Percentiles rank a stretch among this genome's conserved stretches.
phyloP scores from a whole-genome alignment of 805 yeast genomes.

The Yarrowia keelungensis region DNA sequence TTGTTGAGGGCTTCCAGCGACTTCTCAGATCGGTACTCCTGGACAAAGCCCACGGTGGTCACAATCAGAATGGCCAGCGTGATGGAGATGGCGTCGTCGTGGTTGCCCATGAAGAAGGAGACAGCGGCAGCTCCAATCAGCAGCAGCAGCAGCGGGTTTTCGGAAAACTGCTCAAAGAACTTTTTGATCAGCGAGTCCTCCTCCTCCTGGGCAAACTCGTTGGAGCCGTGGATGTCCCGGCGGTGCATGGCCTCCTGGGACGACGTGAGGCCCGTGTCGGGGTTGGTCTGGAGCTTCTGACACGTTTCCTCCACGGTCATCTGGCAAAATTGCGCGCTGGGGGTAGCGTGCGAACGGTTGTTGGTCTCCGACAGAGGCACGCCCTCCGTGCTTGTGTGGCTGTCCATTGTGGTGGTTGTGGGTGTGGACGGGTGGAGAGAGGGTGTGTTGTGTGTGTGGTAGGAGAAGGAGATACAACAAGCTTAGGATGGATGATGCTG shows the following conservation, averaged over 20 bases:
- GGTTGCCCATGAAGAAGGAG: slow-evolving; percentile 92
- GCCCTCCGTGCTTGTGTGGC: slow-evolving; percentile 37
- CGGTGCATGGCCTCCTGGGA: slow-evolving; percentile 75
- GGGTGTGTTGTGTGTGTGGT: too few relatives aligned
- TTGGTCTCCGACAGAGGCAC: slow-evolving; percentile 38
- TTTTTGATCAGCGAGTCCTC: slow-evolving; percentile 74
- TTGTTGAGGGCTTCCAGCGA: slow-evolving; percentile 90
- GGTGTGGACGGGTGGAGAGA: not conserved
- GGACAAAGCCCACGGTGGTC: slow-evolving; percentile 96
- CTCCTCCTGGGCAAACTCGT: slow-evolving; percentile 79
- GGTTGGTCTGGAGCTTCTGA: slow-evolving; percentile 66
- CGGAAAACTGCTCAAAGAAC: slow-evolving; percentile 80
- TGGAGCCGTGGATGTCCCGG: slow-evolving; percentile 76
- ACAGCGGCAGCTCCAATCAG: slow-evolving; percentile 89
- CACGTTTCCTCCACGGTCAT: slow-evolving; percentile 71
- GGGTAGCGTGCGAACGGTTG: slow-evolving; percentile 49
- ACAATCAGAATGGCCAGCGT: slow-evolving; percentile 91
- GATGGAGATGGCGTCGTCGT: slow-evolving; percentile 93
- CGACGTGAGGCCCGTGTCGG: slow-evolving; percentile 65
- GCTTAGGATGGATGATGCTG: not conserved
- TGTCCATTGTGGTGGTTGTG: slow-evolving; percentile 23
- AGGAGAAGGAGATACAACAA: too few relatives aligned
- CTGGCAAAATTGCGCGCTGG: slow-evolving; percentile 70
- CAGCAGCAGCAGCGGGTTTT: slow-evolving; percentile 87
- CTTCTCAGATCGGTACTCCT: slow-evolving; percentile 94